These are phyloP conservation scores for Pleurotus sapidus DNA, from an alignment of 768 basidiomycete species.

Conservation along the genomic window DNA sequence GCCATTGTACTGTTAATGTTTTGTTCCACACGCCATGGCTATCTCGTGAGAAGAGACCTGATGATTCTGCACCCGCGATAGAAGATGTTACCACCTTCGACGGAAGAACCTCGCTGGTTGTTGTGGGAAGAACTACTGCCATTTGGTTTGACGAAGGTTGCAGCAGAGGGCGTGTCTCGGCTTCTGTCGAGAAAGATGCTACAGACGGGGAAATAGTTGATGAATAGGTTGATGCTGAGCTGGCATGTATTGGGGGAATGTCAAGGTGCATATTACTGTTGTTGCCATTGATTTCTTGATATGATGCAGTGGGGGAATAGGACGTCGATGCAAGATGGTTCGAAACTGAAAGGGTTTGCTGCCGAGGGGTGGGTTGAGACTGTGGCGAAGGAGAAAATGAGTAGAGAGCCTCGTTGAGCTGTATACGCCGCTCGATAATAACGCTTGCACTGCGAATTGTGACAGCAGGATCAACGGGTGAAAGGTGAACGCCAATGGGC, in stretches of 20 bases:
- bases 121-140: constrained; percentile 23
- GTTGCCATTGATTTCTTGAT: constrained; percentile 15
- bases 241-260: constrained; percentile 20
- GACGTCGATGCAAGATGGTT: constrained; percentile 23
- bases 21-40: constrained; percentile 58
- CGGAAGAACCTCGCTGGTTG: constrained; percentile 15
- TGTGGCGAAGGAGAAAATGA: constrained; percentile 19
- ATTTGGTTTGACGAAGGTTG: constrained; percentile 17
- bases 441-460: constrained; percentile 62
- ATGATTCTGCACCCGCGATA: constrained; percentile 58
- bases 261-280: constrained; percentile 11
- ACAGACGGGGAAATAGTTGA: constrained; percentile 13
- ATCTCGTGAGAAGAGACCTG: constrained; percentile 54
- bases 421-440: constrained; percentile 70
- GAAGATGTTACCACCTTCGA: constrained; percentile 47
- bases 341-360: constrained; percentile 13
- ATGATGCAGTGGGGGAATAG: constrained; percentile 23
- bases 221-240: constrained; percentile 28
- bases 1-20: constrained; percentile 71
- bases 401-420: constrained; percentile 40
- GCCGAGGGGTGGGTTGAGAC: constrained; percentile 17
- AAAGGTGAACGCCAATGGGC: constrained; percentile 59
- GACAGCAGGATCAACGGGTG: constrained; percentile 55
- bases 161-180: constrained; percentile 10
- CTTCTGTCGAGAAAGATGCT: constrained; percentile 17